Conservation (phyloP, 306 rosid species). For the Astragalus glycyphyllos region DNA sequence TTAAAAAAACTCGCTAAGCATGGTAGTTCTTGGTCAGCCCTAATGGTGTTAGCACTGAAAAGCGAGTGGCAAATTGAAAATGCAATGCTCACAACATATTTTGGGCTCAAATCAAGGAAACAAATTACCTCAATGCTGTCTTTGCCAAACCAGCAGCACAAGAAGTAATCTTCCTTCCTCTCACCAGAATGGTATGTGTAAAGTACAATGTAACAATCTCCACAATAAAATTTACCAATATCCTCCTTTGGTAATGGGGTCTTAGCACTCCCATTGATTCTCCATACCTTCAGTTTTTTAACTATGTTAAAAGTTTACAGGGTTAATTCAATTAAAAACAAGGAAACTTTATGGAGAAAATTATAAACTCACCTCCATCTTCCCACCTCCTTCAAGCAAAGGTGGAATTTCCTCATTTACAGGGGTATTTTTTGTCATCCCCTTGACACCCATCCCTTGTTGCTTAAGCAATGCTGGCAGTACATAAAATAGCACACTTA, state of each 20-base stretch:
- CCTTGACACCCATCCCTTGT: conserved; percentile 93
- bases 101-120: conserved; percentile 40
- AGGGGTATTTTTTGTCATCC: conserved; percentile 66
- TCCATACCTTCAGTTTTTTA: conserved; percentile 72
- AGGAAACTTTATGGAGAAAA: conserved; percentile 22
- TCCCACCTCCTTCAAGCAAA: conserved; percentile 95
- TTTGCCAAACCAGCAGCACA: conserved; percentile 98
- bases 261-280: conserved; percentile 73
- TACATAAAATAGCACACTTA: conserved; percentile 43
- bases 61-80: conserved; percentile 13
- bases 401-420: conserved; percentile 91
- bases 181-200: conserved; percentile 91
- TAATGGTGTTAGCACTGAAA: background rate
- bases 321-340: background rate
- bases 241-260: conserved; percentile 74
- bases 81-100: conserved; percentile 23
- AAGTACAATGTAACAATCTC: conserved; percentile 86
- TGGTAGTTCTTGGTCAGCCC: background rate
- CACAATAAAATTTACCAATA: conserved; percentile 83
- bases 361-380: conserved; percentile 74
- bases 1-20: background rate
- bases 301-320: conserved; percentile 14
- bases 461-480: conserved; percentile 88
- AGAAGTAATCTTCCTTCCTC: conserved; percentile 90
- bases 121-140: conserved; percentile 81